phyloP scores from a whole-genome alignment of 208 protist species.

The Leishmania lainsoni region DNA sequence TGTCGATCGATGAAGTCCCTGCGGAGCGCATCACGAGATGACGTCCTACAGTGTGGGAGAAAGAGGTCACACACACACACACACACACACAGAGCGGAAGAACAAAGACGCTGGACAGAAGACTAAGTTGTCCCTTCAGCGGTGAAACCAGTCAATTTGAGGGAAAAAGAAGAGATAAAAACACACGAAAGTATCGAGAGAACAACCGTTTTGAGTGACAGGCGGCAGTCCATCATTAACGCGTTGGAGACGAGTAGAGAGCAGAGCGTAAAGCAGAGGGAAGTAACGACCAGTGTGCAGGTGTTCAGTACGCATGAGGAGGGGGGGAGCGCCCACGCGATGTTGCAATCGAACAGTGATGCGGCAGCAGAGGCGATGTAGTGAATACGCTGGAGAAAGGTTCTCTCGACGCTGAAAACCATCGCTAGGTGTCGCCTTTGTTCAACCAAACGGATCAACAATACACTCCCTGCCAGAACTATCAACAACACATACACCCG shows the following conservation, averaged over 20 bases:
- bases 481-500: not conserved
- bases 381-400: not conserved
- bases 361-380: not conserved
- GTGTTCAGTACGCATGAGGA: not conserved
- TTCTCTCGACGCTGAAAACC: not conserved
- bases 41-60: not conserved
- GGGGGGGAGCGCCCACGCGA: not conserved
- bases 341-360: not conserved
- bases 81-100: not conserved
- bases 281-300: not conserved
- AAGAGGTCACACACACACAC: not conserved
- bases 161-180: not conserved
- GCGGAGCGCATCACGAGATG: slow-evolving; percentile 5
- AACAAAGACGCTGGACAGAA: not conserved
- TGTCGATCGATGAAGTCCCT: slow-evolving; percentile 26
- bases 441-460: not conserved
- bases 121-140: not conserved
- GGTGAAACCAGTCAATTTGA: not conserved
- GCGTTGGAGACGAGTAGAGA: not conserved
- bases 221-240: not conserved
- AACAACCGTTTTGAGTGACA: not conserved
- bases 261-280: not conserved
- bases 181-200: not conserved
- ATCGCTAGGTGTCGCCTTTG: not conserved
- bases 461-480: not conserved